Evolutionary conservation across 179 eudicot genomes (phyloP).

Genomic region (Actinidia polygama): DNA sequence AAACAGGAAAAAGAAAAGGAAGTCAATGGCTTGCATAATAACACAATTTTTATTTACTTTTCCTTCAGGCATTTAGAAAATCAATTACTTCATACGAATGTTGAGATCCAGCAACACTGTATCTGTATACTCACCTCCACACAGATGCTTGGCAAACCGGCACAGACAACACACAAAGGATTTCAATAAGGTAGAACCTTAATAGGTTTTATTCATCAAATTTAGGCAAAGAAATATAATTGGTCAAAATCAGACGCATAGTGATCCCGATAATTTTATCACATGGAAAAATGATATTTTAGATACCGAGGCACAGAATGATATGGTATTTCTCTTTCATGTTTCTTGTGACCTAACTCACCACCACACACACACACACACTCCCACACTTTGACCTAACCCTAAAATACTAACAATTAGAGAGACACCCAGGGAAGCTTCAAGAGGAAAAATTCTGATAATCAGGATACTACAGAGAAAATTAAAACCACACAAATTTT

Average conservation of each 20-base stretch:
- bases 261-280: neutral
- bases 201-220: too few species aligned
- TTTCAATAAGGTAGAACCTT: too few species aligned
- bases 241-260: neutral
- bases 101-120: neutral
- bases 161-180: too few species aligned
- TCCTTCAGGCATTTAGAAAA: neutral
- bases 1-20: too few species aligned
- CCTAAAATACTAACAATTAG: neutral
- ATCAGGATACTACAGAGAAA: neutral
- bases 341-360: neutral
- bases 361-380: neutral
- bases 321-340: neutral
- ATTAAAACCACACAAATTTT: neutral
- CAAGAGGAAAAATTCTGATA: neutral
- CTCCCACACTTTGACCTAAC: neutral
- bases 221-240: neutral
- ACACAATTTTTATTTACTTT: neutral
- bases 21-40: neutral
- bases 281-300: neutral
- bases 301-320: neutral
- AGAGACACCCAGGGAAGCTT: too few species aligned
- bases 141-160: too few species aligned
- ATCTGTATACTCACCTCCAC: too few species aligned
- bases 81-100: neutral